These are phyloP conservation scores for Stachybotrys echinatus DNA, from an alignment of 2,329 filamentous ascomycete species.

Conservation along the genomic window DNA sequence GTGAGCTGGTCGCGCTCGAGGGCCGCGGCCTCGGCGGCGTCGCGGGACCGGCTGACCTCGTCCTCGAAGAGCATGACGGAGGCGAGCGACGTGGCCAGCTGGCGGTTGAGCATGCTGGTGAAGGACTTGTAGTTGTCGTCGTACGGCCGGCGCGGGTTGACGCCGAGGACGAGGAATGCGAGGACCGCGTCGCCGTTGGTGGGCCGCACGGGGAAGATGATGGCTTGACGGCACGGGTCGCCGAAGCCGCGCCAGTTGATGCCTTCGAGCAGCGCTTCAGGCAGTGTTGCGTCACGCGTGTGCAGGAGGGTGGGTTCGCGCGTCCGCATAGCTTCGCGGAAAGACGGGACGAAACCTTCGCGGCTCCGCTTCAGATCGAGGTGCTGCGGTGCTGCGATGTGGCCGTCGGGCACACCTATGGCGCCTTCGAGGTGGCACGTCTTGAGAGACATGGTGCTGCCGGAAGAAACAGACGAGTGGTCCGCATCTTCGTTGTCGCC, in stretches of 20 bases:
- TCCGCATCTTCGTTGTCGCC: slow-evolving; percentile 30
- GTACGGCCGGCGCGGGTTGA: slow-evolving; percentile 64
- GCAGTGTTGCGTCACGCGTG: slow-evolving; percentile 45
- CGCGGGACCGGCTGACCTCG: slow-evolving; percentile 47
- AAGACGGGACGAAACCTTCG: slow-evolving; percentile 27
- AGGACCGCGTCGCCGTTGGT: slow-evolving; percentile 58
- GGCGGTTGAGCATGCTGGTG: slow-evolving; percentile 38
- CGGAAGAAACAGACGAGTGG: slow-evolving; percentile 24
- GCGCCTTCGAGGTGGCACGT: slow-evolving; percentile 29
- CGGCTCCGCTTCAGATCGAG: slow-evolving; percentile 28
- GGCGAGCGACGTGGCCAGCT: slow-evolving; percentile 55
- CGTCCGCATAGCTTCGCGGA: slow-evolving; percentile 30
- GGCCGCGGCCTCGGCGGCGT: slow-evolving; percentile 27
- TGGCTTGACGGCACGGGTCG: slow-evolving; percentile 54
- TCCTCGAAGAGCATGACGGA: slow-evolving; percentile 62
- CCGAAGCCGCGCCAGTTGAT: slow-evolving; percentile 56
- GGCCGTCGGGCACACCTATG: slow-evolving; percentile 26
- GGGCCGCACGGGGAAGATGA: slow-evolving; percentile 62
- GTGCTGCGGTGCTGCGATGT: slow-evolving; percentile 23
- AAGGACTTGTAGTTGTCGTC: slow-evolving; percentile 64
- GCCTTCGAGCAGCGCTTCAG: slow-evolving; percentile 50
- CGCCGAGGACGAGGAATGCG: slow-evolving; percentile 60
- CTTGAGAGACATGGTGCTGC: slow-evolving; percentile 28
- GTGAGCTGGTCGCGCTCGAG: slow-evolving; percentile 26
- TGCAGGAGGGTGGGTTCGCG: slow-evolving; percentile 29